These are phyloP conservation scores for Pachyrhizus erosus DNA, from an alignment of 306 rosid genomes.

Conservation along the genomic window DNA sequence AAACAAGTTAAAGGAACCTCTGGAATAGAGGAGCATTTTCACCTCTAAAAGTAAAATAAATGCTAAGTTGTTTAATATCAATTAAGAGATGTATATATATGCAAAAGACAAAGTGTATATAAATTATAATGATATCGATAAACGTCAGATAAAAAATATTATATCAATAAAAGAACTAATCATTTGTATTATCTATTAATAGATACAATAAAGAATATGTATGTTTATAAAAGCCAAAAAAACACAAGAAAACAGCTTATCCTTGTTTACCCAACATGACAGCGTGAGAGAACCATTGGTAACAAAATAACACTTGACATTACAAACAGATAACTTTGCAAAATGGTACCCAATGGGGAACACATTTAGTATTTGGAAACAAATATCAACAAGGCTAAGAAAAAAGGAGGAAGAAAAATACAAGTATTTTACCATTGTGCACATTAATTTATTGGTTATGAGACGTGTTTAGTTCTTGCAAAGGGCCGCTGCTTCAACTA, in stretches of 20 bases:
- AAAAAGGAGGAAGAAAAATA: constrained; percentile 16
- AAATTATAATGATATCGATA: too few species aligned
- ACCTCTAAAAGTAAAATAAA: neutral
- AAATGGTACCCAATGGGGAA: constrained; percentile 44
- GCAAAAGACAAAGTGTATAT: too few species aligned
- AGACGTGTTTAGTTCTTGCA: constrained; percentile 40
- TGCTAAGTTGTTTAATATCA: neutral
- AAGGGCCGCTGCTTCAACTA: constrained; percentile 50
- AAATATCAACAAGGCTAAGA: neutral
- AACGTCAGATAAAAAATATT: neutral
- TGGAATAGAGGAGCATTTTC: neutral
- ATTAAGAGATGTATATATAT: constrained; percentile 18
- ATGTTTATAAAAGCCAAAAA: neutral
- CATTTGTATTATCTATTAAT: constrained; percentile 2
- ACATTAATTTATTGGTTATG: constrained; percentile 65
- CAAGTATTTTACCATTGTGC: constrained; percentile 50
- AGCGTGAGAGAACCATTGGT: constrained; percentile 8
- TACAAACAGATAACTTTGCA: constrained; percentile 38
- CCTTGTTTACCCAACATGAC: constrained; percentile 38
- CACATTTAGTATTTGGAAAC: constrained; percentile 38
- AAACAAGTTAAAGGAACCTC: neutral
- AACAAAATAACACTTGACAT: constrained; percentile 36
- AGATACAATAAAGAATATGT: constrained; percentile 40
- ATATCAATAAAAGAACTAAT: neutral
- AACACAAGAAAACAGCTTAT: constrained; percentile 1